These are phyloP conservation scores for Macrolepiota dolichaula DNA, from an alignment of 768 basidiomycete genomes.

Conservation along the genomic window DNA sequence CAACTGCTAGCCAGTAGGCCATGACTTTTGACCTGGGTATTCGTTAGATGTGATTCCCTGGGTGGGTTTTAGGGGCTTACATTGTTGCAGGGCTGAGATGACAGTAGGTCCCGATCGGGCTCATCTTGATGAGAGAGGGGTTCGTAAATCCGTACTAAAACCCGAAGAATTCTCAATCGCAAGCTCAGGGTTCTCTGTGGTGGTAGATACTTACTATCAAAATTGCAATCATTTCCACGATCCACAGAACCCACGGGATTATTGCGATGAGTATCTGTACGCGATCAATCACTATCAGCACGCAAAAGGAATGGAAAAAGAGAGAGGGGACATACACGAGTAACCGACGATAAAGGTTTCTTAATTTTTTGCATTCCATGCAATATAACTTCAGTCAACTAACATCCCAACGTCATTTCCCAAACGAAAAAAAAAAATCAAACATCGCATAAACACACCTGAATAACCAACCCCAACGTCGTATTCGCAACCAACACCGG, in stretches of 20 bases:
- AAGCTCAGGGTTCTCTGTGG: background rate
- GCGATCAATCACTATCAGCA: background rate
- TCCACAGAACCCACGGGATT: slow-evolving; percentile 6
- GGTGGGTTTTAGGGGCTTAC: background rate
- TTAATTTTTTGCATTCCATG: background rate
- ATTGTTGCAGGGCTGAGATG: background rate
- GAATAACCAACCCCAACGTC: slow-evolving; percentile 7
- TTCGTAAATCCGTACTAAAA: background rate
- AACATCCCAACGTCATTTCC: too few relatives aligned
- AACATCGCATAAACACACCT: too few relatives aligned
- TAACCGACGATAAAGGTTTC: background rate
- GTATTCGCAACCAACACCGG: slow-evolving; percentile 1
- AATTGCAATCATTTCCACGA: background rate
- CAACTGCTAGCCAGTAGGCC: background rate
- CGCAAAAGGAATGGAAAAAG: background rate
- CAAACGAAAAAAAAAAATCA: too few relatives aligned
- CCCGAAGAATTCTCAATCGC: background rate
- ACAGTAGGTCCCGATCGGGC: slow-evolving; percentile 1
- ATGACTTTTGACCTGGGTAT: background rate
- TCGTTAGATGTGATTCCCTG: background rate
- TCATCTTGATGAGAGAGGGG: background rate
- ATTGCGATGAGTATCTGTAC: background rate
- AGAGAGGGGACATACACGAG: background rate
- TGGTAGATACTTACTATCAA: background rate
- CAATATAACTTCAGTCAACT: slow-evolving; percentile 1